phyloP scores from a whole-genome alignment of 2,329 filamentous ascomycete genomes.

The Pyrenophora tritici-repentis region DNA sequence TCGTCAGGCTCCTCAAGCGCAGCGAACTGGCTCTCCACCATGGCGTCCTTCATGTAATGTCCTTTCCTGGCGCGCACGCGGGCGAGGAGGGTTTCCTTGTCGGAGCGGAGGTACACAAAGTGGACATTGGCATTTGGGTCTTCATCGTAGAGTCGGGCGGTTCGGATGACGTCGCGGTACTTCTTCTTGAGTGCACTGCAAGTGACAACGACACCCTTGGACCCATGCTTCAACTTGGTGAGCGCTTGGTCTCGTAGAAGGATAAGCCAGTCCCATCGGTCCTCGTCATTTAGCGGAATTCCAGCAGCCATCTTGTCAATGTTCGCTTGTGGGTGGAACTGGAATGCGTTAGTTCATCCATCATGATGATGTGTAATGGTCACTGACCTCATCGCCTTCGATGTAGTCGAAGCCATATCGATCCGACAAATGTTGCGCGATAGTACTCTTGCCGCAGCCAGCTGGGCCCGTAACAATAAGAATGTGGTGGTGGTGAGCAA shows the following conservation, averaged over 20 bases:
- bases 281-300: constrained; percentile 84
- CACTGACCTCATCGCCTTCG: constrained; percentile 57
- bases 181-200: constrained; percentile 97
- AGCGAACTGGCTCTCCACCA: constrained; percentile 92
- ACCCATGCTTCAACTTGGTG: constrained; percentile 39
- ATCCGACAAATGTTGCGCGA: constrained; percentile 53
- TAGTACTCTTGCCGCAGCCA: constrained; percentile 60
- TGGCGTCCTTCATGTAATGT: constrained; percentile 94
- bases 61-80: constrained; percentile 75
- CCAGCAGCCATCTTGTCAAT: constrained; percentile 85
- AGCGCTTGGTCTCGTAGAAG: constrained; percentile 54
- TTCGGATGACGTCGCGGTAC: constrained; percentile 75
- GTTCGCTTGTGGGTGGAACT: constrained; percentile 58
- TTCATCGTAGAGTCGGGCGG: constrained; percentile 55
- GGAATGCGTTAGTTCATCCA: neutral
- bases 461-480: constrained; percentile 60
- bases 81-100: constrained; percentile 73
- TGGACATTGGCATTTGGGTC: constrained; percentile 64
- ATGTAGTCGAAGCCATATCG: constrained; percentile 54
- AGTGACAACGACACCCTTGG: constrained; percentile 80
- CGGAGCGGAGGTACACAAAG: constrained; percentile 87
- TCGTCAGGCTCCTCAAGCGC: constrained; percentile 79
- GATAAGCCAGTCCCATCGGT: constrained; percentile 95
- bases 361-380: neutral
- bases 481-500: constrained; percentile 52